Conservation (phyloP, 805 yeast genomes). For the Metschnikowia baotianmanensis region DNA sequence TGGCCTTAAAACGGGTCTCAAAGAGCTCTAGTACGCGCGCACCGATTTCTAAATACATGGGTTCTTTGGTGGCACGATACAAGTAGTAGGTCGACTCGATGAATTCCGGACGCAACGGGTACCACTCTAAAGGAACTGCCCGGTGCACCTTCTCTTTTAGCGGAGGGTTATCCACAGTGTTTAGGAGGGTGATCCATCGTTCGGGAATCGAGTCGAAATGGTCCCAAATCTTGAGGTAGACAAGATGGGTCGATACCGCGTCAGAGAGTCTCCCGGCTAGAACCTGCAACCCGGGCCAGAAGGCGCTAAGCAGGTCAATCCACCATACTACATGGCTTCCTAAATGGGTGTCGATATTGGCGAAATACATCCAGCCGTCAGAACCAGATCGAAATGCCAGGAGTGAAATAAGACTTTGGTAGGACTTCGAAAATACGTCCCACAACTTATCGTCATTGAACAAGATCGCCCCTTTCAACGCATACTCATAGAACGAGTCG, state of each 20-base stretch:
- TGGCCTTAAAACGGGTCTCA: slow-evolving; percentile 47
- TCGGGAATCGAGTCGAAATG: slow-evolving; percentile 82
- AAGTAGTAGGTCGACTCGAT: slow-evolving; percentile 84
- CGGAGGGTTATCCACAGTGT: neutral
- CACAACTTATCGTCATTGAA: slow-evolving; percentile 67
- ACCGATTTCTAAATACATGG: slow-evolving; percentile 77
- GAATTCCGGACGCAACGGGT: slow-evolving; percentile 89
- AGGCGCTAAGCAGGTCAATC: slow-evolving; percentile 86
- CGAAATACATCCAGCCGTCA: slow-evolving; percentile 37
- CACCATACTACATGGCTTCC: slow-evolving; percentile 58
- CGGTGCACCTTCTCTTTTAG: slow-evolving; percentile 1
- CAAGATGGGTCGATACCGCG: slow-evolving; percentile 60
- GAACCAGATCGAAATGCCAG: slow-evolving; percentile 28
- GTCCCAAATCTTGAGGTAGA: slow-evolving; percentile 76
- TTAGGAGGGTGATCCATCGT: slow-evolving; percentile 57
- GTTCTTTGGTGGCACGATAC: slow-evolving; percentile 82
- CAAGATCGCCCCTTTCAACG: slow-evolving; percentile 70
- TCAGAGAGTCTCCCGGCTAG: slow-evolving; percentile 69
- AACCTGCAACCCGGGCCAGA: slow-evolving; percentile 84
- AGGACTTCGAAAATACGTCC: slow-evolving; percentile 48
- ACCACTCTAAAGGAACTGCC: slow-evolving; percentile 73
- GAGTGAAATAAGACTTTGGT: slow-evolving; percentile 50
- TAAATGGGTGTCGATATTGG: slow-evolving; percentile 54
- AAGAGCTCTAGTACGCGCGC: slow-evolving; percentile 58
- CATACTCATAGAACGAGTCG: slow-evolving; percentile 88